Base-by-base conservation (phyloP, 169 alveolate genomes). In the Plasmodium blacklocki region DNA sequence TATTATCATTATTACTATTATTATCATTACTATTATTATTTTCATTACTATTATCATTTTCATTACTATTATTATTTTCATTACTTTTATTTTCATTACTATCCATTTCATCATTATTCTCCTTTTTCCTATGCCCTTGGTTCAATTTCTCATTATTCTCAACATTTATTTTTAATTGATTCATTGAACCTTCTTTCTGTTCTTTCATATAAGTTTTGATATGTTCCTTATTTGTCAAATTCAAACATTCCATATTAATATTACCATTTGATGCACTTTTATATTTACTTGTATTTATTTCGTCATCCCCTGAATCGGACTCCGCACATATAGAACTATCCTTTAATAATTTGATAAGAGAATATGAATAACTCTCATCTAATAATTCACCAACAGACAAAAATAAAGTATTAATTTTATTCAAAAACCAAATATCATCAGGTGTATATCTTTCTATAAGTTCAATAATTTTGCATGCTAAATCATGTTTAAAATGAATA, bases 361-460 rank as follows among this genome's bases (percentile, higher is more conserved):
- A 80, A 60, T 80, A 80, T 1, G 90, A 80, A 56, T 80, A 63
- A 68, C 73, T 70, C 63, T 80, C 90, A 67, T 80, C 90, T 63
- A 80, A 26, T 50, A 80, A 80, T 80, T 80, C 90, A 19, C 90
- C 90, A 19, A 80, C 90, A 21, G 90, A 80, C 26, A 80, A 49
- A 80, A 80, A 80, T 9, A 80, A 45, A 0, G 90, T 32, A 29
- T 80, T 80, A 50, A 80, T 80, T 11, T 71, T 80, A 80, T 80
- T 80, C 43, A 80, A 56, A 80, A 80, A 80, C 90, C 90, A 80
- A 18, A 80, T 67, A 29, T 80, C 90, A 29, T 80, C 83, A 54
- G 90, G 90, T 15, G 90, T 67, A 62, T 80, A 80, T 73, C 90
- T 80, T 70, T 80, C 90, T 5, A 80, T 80, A 32, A 80, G 58